These are phyloP conservation scores for Trypethelium eluteriae DNA, from an alignment of 495 filamentous ascomycete genomes.

Conservation along the genomic window DNA sequence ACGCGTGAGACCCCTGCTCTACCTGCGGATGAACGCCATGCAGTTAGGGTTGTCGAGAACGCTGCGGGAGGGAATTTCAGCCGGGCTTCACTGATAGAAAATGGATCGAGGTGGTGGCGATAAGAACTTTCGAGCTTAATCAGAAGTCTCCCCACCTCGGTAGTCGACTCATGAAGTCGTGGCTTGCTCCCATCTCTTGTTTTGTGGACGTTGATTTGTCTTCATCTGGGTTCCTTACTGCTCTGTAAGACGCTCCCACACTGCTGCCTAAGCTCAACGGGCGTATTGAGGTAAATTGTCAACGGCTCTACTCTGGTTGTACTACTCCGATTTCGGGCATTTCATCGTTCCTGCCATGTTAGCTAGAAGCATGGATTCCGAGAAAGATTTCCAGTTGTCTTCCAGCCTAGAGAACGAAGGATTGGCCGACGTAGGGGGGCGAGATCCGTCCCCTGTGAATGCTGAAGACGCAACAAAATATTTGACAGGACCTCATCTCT, in stretches of 20 bases:
- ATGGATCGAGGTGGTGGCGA: not conserved
- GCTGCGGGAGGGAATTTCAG: not conserved
- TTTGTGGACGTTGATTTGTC: not conserved
- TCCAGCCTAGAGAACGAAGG: not conserved
- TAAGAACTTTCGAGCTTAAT: not conserved
- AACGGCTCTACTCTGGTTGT: not conserved
- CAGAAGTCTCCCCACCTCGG: not conserved
- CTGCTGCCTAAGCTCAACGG: not conserved
- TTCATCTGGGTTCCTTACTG: not conserved
- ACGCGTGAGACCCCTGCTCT: not conserved
- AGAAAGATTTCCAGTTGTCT: not conserved
- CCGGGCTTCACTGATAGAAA: not conserved
- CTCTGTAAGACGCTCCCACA: not conserved
- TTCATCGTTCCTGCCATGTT: not conserved
- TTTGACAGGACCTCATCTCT: not conserved
- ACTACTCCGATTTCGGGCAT: not conserved
- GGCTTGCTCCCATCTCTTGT: not conserved
- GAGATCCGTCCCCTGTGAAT: not conserved
- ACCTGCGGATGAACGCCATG: not conserved
- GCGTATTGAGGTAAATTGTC: not conserved
- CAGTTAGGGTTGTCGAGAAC: not conserved
- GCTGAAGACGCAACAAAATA: conserved; percentile 2
- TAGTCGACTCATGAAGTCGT: not conserved
- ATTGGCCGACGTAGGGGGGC: not conserved
- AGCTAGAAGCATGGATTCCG: not conserved